Evolutionary conservation across 176 grass and related monocot species (phyloP), one percentile per base, ranked within the genome.

Genomic region (Musa itinerans): DNA sequence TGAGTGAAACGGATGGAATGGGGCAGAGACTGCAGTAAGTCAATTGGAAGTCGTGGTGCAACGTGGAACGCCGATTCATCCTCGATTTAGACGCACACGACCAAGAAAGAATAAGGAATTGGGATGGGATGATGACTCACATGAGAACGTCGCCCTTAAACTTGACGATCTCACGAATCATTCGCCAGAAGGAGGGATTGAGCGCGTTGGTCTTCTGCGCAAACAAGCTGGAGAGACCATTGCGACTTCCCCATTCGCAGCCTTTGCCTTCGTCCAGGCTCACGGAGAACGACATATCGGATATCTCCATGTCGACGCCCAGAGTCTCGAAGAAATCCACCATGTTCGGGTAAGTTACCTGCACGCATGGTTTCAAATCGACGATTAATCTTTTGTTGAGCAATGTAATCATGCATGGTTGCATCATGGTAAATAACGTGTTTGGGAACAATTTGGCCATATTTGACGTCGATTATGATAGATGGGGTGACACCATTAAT

Each of bases 321-420:
- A 96, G 76, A 15, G 34, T 83, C 71, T 96, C 93, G 1, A 96
- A 96, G 67, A 91, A 86, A 22, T 96, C 85, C 85, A 96, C 55
- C 87, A 92, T 92, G 79, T 92, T 96, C 17, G 93, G 93, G 82
- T 96, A 96, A 2, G 93, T 96, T 2, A 96, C 93, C 89, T 96
- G 83, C 67, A 74, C 52, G 34, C 34, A 43, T 43, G 34, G 34
- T 6, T 43, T 43, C 34, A 6, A 43, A 43, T 43, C 34, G 34
- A 43, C 0, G 34, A 6, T 5, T 6, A 43, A 4, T 43, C 3
- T 43, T 43, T 6, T 43, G 34, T 6, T 5, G 34, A 43, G 34
- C 3, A 43, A 43, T 0, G 34, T 43, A 43, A 43, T 43, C 34
- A 5, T 43, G 4, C 3, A 43, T 43, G 34, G 34, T 43, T 6